Evolutionary conservation across 2,329 filamentous ascomycete genomes (phyloP).

Genomic region (Aureobasidium leucospermi): DNA sequence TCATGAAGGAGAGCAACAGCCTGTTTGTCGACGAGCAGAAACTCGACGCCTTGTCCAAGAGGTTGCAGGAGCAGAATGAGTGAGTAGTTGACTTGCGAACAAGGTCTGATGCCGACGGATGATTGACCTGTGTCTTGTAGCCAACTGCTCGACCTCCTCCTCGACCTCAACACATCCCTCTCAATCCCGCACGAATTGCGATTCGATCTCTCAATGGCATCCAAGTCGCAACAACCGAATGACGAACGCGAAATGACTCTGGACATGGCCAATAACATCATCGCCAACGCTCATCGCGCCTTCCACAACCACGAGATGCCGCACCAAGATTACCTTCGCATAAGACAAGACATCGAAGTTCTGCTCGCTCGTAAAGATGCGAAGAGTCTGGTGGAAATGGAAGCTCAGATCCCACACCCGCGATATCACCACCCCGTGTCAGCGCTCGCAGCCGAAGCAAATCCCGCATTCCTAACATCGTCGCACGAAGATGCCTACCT

Average conservation of each 20-base stretch:
- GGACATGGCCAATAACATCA: constrained; percentile 23
- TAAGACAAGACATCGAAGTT: constrained; percentile 26
- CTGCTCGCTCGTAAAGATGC: constrained; percentile 24
- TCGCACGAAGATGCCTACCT: constrained; percentile 70
- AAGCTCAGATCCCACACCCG: constrained; percentile 33
- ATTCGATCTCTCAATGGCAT: constrained; percentile 55
- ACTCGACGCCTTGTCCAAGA: constrained; percentile 71
- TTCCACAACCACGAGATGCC: constrained; percentile 27
- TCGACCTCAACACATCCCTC: constrained; percentile 79
- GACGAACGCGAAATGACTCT: constrained; percentile 22
- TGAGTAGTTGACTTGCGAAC: constrained; percentile 39
- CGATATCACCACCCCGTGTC: constrained; percentile 26
- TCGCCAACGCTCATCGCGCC: constrained; percentile 29
- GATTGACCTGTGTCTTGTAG: constrained; percentile 40
- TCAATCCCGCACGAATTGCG: constrained; percentile 70
- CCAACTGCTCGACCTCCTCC: constrained; percentile 77
- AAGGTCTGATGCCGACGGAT: background rate
- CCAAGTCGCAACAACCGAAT: constrained; percentile 34
- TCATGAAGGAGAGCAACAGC: constrained; percentile 73
- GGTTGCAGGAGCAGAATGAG: constrained; percentile 89
- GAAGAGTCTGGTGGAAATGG: constrained; percentile 30
- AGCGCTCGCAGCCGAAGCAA: constrained; percentile 46
- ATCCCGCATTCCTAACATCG: constrained; percentile 59
- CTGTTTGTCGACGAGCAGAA: constrained; percentile 76
- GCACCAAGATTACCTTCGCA: constrained; percentile 25